A percentile compares a stretch with the other conserved stretches of the same genome.
phyloP scores from a whole-genome alignment of 352 stramenopile genomes.

The Aphanomyces euteiches region DNA sequence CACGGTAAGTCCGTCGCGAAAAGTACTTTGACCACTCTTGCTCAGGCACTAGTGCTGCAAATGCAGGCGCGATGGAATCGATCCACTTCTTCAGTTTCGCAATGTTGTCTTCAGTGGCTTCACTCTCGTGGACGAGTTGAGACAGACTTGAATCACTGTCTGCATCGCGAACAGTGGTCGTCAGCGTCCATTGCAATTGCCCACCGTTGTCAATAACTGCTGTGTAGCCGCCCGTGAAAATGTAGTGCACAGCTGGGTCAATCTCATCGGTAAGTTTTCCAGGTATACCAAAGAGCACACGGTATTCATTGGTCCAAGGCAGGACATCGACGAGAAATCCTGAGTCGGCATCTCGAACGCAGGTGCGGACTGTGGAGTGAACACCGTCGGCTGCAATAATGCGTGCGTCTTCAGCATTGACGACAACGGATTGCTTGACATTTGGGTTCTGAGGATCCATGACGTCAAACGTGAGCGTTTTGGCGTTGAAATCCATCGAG shows the following conservation, averaged over 20 bases:
- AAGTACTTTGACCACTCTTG: conserved; percentile 17
- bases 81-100: conserved; percentile 22
- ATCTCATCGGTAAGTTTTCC: conserved; percentile 5
- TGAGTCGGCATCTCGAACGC: background rate
- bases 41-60: conserved; percentile 6
- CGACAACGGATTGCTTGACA: background rate
- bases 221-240: conserved; percentile 26
- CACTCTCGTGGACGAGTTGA: background rate
- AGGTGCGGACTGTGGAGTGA: conserved; percentile 17
- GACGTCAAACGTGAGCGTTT: conserved; percentile 20
- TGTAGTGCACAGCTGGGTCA: conserved; percentile 15
- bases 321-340: background rate
- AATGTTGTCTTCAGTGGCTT: conserved; percentile 13
- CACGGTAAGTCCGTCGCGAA: conserved; percentile 21
- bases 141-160: conserved; percentile 5
- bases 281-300: conserved; percentile 12
- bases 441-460: background rate
- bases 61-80: conserved; percentile 10
- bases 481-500: conserved; percentile 7
- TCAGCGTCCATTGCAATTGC: conserved; percentile 16
- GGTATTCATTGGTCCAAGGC: conserved; percentile 27
- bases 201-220: conserved; percentile 24
- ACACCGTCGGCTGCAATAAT: conserved; percentile 23
- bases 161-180: conserved; percentile 11
- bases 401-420: conserved; percentile 1